Percentiles rank a stretch among this genome's conserved stretches.
Conservation (phyloP, 306 rosid genomes). For the apple (Malus domestica) region DNA sequence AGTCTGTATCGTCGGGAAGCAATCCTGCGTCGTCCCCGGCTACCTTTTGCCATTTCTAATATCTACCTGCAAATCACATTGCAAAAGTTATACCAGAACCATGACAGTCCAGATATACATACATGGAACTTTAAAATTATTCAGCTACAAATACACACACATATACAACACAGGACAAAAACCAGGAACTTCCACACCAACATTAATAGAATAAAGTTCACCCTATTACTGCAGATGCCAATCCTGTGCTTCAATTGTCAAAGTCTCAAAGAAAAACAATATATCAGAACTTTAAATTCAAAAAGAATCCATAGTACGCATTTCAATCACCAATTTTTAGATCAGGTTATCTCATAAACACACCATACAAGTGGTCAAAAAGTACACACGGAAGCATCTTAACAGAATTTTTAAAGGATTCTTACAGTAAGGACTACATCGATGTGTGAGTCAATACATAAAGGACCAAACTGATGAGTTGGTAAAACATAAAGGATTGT, state of each 20-base stretch:
- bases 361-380: not conserved
- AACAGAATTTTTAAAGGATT: too few species aligned
- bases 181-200: not conserved
- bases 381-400: not conserved
- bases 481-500: too few species aligned
- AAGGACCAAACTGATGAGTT: too few species aligned
- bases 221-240: not conserved
- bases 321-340: not conserved
- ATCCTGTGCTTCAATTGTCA: not conserved
- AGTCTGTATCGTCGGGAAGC: slow-evolving; percentile 58
- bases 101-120: not conserved
- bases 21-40: slow-evolving; percentile 69
- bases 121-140: not conserved
- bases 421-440: too few species aligned
- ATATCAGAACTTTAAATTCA: not conserved
- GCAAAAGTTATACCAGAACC: slow-evolving; percentile 3
- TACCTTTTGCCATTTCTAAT: slow-evolving; percentile 74
- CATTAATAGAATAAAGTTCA: not conserved
- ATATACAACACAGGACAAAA: not conserved
- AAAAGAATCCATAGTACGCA: not conserved
- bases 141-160: not conserved
- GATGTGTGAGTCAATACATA: too few species aligned
- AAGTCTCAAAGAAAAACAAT: not conserved
- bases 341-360: not conserved
- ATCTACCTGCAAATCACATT: slow-evolving; percentile 35